phyloP scores from a whole-genome alignment of 2,329 filamentous ascomycete genomes.

The Diplodia sapinea region DNA sequence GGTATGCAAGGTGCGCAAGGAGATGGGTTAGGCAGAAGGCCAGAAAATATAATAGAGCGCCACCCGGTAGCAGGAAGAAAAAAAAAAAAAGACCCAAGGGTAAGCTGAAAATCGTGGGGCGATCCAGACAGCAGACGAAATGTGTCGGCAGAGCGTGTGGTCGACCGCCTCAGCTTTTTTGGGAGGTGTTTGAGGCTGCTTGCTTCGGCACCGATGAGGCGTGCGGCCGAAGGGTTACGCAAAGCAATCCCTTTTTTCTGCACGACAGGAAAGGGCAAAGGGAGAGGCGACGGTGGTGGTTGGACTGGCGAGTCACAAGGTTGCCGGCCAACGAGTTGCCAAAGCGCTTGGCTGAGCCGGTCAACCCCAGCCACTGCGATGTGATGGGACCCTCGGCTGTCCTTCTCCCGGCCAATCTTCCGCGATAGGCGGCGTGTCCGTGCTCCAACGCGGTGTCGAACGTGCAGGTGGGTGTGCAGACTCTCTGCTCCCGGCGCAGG shows the following conservation, averaged over 20 bases:
- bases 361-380: slow-evolving; percentile 11
- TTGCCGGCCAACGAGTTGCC: slow-evolving; percentile 6
- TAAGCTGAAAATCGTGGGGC: slow-evolving; percentile 20
- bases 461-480: slow-evolving; percentile 17
- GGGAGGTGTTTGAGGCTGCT: slow-evolving; percentile 1
- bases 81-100: background rate
- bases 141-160: slow-evolving; percentile 23
- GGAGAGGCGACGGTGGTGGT: slow-evolving; percentile 17
- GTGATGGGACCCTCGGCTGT: slow-evolving; percentile 4
- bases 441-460: slow-evolving; percentile 19
- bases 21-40: background rate
- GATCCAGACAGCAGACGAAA: slow-evolving; percentile 13
- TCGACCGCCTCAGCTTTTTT: slow-evolving; percentile 18
- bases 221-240: slow-evolving; percentile 8
- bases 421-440: slow-evolving; percentile 21
- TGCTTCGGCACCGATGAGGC: slow-evolving; percentile 8
- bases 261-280: background rate
- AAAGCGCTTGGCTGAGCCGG: background rate
- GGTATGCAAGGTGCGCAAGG: slow-evolving; percentile 8
- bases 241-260: slow-evolving; percentile 15
- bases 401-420: slow-evolving; percentile 24
- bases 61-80: background rate
- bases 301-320: slow-evolving; percentile 26
- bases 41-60: background rate
- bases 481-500: background rate